Base-by-base conservation (phyloP, 257 asterid species). In the Euphrasia confusa region DNA sequence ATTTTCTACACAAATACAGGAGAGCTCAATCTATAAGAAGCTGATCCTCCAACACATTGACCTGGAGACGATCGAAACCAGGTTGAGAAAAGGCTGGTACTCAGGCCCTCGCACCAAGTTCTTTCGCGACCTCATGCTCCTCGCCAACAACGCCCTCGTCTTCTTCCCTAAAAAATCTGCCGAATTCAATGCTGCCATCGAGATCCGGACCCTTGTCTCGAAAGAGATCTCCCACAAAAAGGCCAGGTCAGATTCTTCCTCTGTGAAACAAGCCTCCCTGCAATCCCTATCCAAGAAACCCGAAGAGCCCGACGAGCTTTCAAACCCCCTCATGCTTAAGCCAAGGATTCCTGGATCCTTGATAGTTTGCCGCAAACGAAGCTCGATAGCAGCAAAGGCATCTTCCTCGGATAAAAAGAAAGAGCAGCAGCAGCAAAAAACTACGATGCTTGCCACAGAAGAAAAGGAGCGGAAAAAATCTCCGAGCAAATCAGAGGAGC, bases 81-180 rank as follows among this genome's bases (percentile, higher is more conserved):
- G 90, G 77, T 44, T 84, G 74, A 77, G 79, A 73, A 73, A 84
- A 65, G 92, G 89, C 14, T 70, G 71, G 57, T 87, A 87, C 42
- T 50, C 56, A 1, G 75, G 71, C 42, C 42, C 42, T 63, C 54
- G 48, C 27, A 61, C 54, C 74, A 82, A 80, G 71, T 87, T 87
- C 71, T 87, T 73, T 50, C 92, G 95, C 8, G 95, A 87, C 72
- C 81, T 87, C 17, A 53, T 82, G 67, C 56, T 87, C 66, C 79
- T 87, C 5, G 93, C 72, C 76, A 87, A 82, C 82, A 82, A 87
- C 10, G 95, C 93, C n/a, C 81, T 82, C 9, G 83, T 82, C 45
- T 87, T 80, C 72, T 87, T 78, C 75, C 42, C 63, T 63, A 80
- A 75, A 63, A 75, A 72, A n/a, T 76, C 88, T 1, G 14, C 79